A percentile compares a stretch with the other conserved stretches of the same genome.
These are phyloP conservation scores for Hysterangium stoloniferum DNA, from an alignment of 768 basidiomycete genomes.

Conservation along the genomic window DNA sequence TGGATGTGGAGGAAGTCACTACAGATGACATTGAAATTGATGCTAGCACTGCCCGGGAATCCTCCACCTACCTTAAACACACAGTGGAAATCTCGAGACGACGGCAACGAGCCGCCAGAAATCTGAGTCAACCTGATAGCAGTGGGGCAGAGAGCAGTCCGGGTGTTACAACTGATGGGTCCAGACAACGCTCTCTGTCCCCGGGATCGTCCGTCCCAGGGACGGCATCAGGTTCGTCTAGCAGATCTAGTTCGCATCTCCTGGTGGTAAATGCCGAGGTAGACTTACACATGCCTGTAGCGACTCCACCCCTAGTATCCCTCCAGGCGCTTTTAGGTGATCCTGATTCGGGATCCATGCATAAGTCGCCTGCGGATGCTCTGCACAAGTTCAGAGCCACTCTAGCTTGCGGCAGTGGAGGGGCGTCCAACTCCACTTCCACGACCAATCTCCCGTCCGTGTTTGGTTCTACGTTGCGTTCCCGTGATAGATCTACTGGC, in stretches of 20 bases:
- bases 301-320: not conserved
- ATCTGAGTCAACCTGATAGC: not conserved
- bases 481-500: not conserved
- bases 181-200: not conserved
- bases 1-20: no score
- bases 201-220: not conserved
- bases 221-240: conserved; percentile 4
- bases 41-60: not conserved
- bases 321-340: not conserved
- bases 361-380: not conserved
- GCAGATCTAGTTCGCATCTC: not conserved
- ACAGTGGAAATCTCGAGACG: not conserved
- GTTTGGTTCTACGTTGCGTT: not conserved
- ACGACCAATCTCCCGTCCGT: conserved; percentile 5
- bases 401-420: not conserved
- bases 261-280: not conserved
- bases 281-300: not conserved
- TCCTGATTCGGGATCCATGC: not conserved
- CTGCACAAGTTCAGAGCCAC: not conserved
- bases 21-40: not conserved
- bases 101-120: not conserved
- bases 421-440: conserved; percentile 1
- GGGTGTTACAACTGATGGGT: conserved; percentile 2
- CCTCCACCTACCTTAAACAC: not conserved
- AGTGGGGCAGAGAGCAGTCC: not conserved